phyloP scores from a whole-genome alignment of 169 alveolate species.

The Babesia divergens region DNA sequence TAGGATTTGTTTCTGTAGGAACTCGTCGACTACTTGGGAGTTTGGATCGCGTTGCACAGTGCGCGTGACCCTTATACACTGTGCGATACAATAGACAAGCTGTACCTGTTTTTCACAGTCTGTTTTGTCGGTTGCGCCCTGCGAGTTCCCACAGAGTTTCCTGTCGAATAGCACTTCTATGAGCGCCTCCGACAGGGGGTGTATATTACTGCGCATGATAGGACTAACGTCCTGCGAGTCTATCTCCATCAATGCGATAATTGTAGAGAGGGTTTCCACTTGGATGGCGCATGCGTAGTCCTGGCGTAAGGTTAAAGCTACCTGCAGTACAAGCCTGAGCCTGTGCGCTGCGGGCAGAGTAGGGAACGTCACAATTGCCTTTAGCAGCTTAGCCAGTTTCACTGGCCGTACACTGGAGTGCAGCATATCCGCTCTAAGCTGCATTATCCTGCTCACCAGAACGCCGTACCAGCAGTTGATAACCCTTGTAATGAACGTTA shows the following conservation, averaged over 20 bases:
- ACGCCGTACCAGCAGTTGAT: constrained; percentile 60
- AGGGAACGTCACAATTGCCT: constrained; percentile 14
- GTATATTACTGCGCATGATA: constrained; percentile 20
- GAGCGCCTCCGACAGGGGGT: constrained; percentile 42
- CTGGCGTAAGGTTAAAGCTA: constrained; percentile 36
- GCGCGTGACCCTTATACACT: constrained; percentile 21
- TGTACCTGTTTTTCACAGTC: constrained; percentile 47
- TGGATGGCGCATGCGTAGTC: constrained; percentile 15
- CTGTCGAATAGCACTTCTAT: constrained; percentile 33
- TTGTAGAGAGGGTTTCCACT: constrained; percentile 36
- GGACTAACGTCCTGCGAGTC: constrained; percentile 1
- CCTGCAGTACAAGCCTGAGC: constrained; percentile 50
- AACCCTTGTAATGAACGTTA: constrained; percentile 21
- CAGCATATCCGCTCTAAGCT: constrained; percentile 21
- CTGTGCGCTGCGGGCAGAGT: constrained; percentile 62
- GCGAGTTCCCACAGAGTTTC: constrained; percentile 32
- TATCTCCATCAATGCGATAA: constrained; percentile 48
- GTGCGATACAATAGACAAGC: constrained; percentile 60
- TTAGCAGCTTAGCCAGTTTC: constrained; percentile 10
- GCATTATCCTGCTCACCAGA: constrained; percentile 24
- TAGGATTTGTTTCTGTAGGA: constrained; percentile 32
- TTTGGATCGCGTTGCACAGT: constrained; percentile 14
- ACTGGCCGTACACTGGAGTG: constrained; percentile 18
- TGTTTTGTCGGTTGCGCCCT: constrained; percentile 17
- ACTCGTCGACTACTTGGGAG: constrained; percentile 28